A percentile compares a stretch with the other conserved stretches of the same genome.
Evolutionary conservation across 192 early-diverging fungal genomes (phyloP).

Genomic region (Diversispora epigaea): DNA sequence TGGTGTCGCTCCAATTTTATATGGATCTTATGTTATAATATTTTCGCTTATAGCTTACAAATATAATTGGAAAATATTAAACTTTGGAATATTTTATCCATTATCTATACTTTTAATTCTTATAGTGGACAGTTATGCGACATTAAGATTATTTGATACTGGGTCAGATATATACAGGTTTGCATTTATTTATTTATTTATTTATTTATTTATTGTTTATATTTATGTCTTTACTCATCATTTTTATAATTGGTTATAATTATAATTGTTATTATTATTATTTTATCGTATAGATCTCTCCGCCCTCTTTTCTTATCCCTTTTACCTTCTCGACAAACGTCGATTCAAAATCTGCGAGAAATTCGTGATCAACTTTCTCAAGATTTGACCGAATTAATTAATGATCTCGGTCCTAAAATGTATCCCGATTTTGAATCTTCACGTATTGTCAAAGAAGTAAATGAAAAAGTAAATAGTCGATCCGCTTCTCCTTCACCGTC

Average conservation of each 20-base stretch:
- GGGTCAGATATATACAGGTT: constrained; percentile 72
- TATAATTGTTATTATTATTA: neutral
- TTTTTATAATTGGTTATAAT: neutral
- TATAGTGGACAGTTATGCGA: constrained; percentile 60
- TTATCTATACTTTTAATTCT: constrained; percentile 37
- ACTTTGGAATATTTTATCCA: constrained; percentile 46
- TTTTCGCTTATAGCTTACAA: constrained; percentile 46
- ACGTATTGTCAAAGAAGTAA: constrained; percentile 36
- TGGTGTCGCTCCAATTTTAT: constrained; percentile 73
- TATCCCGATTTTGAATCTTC: constrained; percentile 71
- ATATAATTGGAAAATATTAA: constrained; percentile 34
- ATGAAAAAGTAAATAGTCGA: no score
- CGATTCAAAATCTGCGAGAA: constrained; percentile 65
- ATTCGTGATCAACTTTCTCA: constrained; percentile 71
- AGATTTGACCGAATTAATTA: constrained; percentile 78
- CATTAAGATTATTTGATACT: constrained; percentile 72
- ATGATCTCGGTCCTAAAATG: constrained; percentile 80
- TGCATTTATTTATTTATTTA: neutral
- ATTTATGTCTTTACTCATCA: no score
- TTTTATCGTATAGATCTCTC: constrained; percentile 57
- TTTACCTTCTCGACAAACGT: constrained; percentile 49
- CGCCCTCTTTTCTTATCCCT: constrained; percentile 81
- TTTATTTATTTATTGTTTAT: no score
- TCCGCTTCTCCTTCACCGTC: neutral
- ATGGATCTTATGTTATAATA: constrained; percentile 67